Base-by-base conservation (phyloP, 106 monocot species). In the Triglochin maritima region DNA sequence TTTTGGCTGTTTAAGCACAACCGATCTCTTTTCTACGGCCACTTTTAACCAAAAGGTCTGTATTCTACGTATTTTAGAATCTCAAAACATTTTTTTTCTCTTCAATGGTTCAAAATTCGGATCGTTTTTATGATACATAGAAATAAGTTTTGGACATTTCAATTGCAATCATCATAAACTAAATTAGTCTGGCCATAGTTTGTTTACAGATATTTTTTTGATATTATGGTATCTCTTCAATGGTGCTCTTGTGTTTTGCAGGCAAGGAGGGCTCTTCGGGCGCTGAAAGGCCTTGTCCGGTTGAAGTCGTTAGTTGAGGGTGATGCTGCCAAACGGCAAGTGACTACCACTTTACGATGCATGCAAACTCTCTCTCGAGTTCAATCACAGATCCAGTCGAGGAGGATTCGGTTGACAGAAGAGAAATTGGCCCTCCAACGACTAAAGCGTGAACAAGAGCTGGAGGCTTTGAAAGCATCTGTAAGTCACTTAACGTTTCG, bases 361-460 rank as follows among this genome's bases (percentile, higher is more conserved):
- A 95, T 95, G 95, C 95, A 95, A 63, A 95, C 87, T n/a, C 72
- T 95, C 43, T 79, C 90, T 0, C 82, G 90, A 68, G 85, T 95
- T 50, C 95, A 95, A 66, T 79, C 90, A 63, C 95, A 90, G 70
- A 88, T 95, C 50, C 90, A 83, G 7, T 77, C 85, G 17, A 81
- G 95, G 67, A 87, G 95, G 67, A 75, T 90, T 29, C 75, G 80
- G 49, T 87, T 87, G 90, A 66, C 71, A 42, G 95, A 95, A 69
- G 89, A 95, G 67, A 95, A 90, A 66, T 87, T 83, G 71, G 80
- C 87, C 65, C 81, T 95, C 68, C 95, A 95, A 53, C 82, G 87
- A 3, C 77, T 87, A n/a, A 87, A 85, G 51, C 81, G 83, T 67
- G 78, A 90, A 73, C 76, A 75, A 60, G 95, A 95, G 46, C 79